Base-by-base conservation (phyloP, 225 moss, liverwort and hornwort species). In the Marchantia polymorpha region DNA sequence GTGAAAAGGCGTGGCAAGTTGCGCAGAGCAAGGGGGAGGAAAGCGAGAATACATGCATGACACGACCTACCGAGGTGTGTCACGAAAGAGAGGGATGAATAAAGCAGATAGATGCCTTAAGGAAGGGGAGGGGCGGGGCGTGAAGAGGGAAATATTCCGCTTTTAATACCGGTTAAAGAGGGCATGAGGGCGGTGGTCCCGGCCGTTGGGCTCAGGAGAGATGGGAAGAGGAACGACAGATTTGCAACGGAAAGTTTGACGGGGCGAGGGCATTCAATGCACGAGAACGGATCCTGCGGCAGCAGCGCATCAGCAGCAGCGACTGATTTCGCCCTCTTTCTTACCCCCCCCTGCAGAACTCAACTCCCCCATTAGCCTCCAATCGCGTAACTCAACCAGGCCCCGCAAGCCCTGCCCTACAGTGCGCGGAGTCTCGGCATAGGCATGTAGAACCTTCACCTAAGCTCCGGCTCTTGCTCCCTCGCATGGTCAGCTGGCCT, bases 201-300 rank as follows among this genome's bases (percentile, higher is more conserved):
- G 67, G 67, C 71, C 71, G 71, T 72, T 72, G 71, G 70, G 50
- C 8, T 72, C 71, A 72, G 71, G 67, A 30, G 31, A 31, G 67
- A 67, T 31, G 67, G 71, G 71, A 72, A 72, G 71, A 72, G 71
- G 31, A 72, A 72, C 71, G 71, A 72, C 71, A 72, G 71, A 72
- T 72, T 72, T 72, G 71, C 71, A 72, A 72, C 71, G 71, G 71
- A 50, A 72, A 72, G 71, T 72, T 39, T 51, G 71, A 72, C 50
- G 49, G 29, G 71, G 19, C 10, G n/a, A 72, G 49, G n/a, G 47
- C 71, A 72, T 72, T 72, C 71, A 72, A 72, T 72, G 71, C 71
- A n/a, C 20, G 71, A 50, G 71, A 19, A 48, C 71, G 49, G 71
- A 72, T 69, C 69, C 69, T 69, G 26, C 31, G 69, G 69, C 13